Evolutionary conservation across 352 stramenopile genomes (phyloP), one percentile per base, ranked within the genome.

Genomic region (Labyrinthula sp.): DNA sequence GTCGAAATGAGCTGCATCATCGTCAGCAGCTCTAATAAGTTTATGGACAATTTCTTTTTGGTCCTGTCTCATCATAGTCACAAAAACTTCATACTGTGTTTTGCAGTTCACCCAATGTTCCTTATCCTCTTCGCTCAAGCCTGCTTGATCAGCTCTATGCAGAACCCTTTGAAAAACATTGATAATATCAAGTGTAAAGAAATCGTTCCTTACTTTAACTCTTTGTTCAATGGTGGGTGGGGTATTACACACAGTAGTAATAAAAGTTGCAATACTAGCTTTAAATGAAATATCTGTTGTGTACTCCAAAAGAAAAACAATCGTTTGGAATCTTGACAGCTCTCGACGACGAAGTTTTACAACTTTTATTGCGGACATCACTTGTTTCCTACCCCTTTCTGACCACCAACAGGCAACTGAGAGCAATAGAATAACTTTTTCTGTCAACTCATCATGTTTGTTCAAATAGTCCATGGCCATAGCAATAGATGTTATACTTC

Each of bases 331-430:
- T 5, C 33, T 5, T 2, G 40, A 35, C 12, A 34, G 30, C 34
- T 52, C 43, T 8, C 43, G 43, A 31, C 43, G 43, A 35, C 30
- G 30, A 10, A 47, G 17, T 10, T 35, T 31, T 3, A 52, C 24
- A n/a, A 37, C 43, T 24, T 52, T 35, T 35, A 52, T 52, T 14
- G 43, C 43, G 12, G 6, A n/a, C 2, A 52, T 35, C 3, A 52
- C 43, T 35, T 21, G 30, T 14, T 52, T 35, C 23, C 43, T 31
- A 4, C 43, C 43, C 26, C 47, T 35, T 23, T 22, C 20, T n/a
- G 43, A 52, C 24, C 47, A 52, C 30, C 40, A 52, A 35, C 43
- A 52, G 7, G 43, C 47, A n/a, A 52, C 43, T 15, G 43, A 31
- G 7, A 52, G 43, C 7, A 52, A 35, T 35, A 52, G 40, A 35